Base-by-base conservation (phyloP, 2,329 filamentous ascomycete genomes). In the Colletotrichum sidae region DNA sequence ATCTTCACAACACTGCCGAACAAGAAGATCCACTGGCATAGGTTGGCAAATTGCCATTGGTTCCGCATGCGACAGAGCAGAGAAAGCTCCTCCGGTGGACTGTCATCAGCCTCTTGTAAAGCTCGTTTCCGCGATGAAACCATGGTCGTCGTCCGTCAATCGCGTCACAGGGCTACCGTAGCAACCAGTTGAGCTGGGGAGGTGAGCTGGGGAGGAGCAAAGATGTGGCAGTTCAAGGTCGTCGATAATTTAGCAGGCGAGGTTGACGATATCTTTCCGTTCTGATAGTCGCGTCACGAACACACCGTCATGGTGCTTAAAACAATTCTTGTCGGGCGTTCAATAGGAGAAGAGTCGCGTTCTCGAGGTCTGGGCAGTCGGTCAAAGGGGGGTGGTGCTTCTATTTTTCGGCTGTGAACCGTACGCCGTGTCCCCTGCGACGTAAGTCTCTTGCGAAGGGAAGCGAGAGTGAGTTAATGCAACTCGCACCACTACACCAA, bases 21-120 rank as follows among this genome's bases (percentile, higher is more conserved):
- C 45, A 95, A 88, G 76, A 90, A 92, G 67, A 98, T 92, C 86
- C 94, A 99, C 79, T 99, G 95, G 80, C 91, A 94, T 8, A 98
- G 82, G 73, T 94, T 95, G 67, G 95, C 93, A 79, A 98, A 97
- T 78, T 97, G 92, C 94, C 95, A 98, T 85, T 92, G 94, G 75
- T 92, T 96, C 68, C 95, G 89, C 70, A 98, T 86, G 69, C 85
- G 89, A 64, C 88, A 81, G 35, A 96, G 82, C 59, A 88, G 71
- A 4, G 80, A 75, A 2, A 72, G 70, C 64, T 78, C 74, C 25
- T 74, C 57, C 41, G 70, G 67, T 3, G 65, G 47, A 47, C 73
- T 69, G 69, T 76, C 65, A 54, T 80, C 79, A 69, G 77, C 75
- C 70, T 84, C 81, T 72, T 79, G 79, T 67, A 79, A 70, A 66